phyloP scores from a whole-genome alignment of 2,329 filamentous ascomycete species.

The Fusarium lateritium region DNA sequence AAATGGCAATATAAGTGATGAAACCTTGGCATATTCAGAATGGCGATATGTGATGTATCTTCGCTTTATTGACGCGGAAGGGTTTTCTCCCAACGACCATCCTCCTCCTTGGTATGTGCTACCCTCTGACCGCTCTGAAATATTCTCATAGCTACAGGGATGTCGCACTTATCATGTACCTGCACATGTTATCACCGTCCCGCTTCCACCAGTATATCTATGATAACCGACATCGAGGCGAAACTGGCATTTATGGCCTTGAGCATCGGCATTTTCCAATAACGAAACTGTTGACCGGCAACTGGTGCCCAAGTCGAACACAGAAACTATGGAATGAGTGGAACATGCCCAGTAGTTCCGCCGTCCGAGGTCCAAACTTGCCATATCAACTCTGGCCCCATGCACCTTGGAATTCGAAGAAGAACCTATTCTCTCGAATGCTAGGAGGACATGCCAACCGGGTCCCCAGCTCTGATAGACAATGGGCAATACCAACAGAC shows the following conservation, averaged over 20 bases:
- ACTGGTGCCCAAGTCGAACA: neutral
- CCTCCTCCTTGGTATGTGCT: conserved; percentile 1
- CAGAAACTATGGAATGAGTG: neutral
- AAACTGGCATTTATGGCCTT: conserved; percentile 1
- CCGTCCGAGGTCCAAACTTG: neutral
- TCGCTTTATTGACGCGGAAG: neutral
- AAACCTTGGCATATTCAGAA: conserved; percentile 17
- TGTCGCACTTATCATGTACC: conserved; percentile 17
- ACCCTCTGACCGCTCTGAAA: rapidly evolving
- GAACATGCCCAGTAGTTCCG: neutral
- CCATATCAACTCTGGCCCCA: conserved; percentile 6
- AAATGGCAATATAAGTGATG: neutral
- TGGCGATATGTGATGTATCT: conserved; percentile 16
- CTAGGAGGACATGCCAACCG: neutral
- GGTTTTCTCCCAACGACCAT: conserved; percentile 1
- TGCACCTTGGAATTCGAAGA: conserved; percentile 5
- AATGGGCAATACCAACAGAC: neutral
- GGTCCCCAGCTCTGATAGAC: rapidly evolving
- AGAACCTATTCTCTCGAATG: neutral
- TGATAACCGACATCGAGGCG: neutral
- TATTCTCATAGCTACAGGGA: neutral
- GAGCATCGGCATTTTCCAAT: conserved; percentile 13
- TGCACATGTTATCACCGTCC: conserved; percentile 6
- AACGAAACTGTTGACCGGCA: neutral
- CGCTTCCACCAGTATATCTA: conserved; percentile 7